These are phyloP conservation scores for Peniophora sp. DNA, from an alignment of 1,284 basidiomycete genomes.

Conservation along the genomic window DNA sequence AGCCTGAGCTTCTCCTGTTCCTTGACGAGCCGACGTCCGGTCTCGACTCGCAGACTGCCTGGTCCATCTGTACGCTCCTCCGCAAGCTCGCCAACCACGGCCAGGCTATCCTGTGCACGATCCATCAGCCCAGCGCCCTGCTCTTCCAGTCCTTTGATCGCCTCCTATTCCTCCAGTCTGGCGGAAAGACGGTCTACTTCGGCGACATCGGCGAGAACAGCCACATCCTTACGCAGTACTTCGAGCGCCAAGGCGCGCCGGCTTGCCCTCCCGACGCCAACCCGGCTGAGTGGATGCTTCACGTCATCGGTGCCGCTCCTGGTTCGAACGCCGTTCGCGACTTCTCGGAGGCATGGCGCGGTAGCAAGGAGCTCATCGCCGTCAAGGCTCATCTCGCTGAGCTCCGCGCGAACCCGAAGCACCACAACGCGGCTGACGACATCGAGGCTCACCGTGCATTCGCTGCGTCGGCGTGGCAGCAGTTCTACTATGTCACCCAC, in stretches of 20 bases:
- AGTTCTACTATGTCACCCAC: not conserved
- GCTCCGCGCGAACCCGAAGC: not conserved
- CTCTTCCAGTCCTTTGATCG: constrained; percentile 5
- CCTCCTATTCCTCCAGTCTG: constrained; percentile 15
- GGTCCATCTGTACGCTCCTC: constrained; percentile 22
- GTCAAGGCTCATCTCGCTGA: not conserved
- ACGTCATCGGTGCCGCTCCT: constrained; percentile 29
- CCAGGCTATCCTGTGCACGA: constrained; percentile 1
- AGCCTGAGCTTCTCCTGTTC: constrained; percentile 77
- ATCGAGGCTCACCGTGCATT: not conserved
- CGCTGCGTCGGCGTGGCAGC: not conserved
- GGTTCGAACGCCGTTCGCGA: not conserved
- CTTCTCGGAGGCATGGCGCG: not conserved
- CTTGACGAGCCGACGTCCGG: constrained; percentile 46
- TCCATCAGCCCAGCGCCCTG: not conserved
- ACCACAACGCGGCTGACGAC: not conserved
- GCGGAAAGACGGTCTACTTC: constrained; percentile 4
- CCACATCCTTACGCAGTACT: constrained; percentile 31
- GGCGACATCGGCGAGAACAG: constrained; percentile 1
- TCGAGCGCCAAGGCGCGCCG: not conserved
- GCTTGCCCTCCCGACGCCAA: constrained; percentile 55
- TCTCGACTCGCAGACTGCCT: constrained; percentile 73
- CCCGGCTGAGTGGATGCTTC: constrained; percentile 46
- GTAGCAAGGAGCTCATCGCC: not conserved
- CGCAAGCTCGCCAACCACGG: not conserved